Evolutionary conservation across 306 rosid species (phyloP).

Genomic region (Quillaja saponaria): DNA sequence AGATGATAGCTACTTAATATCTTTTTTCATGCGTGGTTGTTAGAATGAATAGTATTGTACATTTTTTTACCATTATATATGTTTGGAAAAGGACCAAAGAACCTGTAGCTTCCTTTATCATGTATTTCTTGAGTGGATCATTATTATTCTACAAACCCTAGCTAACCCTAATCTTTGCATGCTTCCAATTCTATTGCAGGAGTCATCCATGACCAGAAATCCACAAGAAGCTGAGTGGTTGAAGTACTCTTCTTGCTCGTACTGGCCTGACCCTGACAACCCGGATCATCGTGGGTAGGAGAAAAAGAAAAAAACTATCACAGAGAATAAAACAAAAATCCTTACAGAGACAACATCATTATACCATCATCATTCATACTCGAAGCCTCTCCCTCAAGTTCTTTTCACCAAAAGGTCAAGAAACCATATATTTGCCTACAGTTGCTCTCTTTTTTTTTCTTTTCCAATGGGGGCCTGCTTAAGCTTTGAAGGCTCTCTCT

Average conservation of each 20-base stretch:
- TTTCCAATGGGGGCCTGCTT: constrained; percentile 36
- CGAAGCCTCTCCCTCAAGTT: constrained; percentile 54
- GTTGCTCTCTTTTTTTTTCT: constrained; percentile 40
- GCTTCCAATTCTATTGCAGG: constrained; percentile 46
- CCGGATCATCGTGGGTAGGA: constrained; percentile 74
- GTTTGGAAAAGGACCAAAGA: constrained; percentile 9
- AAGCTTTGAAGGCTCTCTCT: constrained; percentile 34
- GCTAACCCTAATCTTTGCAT: constrained; percentile 34
- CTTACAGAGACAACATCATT: constrained; percentile 45
- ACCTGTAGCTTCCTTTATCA: constrained; percentile 12
- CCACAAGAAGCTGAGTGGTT: constrained; percentile 91
- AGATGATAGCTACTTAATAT: constrained; percentile 17
- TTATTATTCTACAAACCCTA: constrained; percentile 28
- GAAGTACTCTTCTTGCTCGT: constrained; percentile 70
- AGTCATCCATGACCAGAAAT: constrained; percentile 65
- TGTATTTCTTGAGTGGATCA: background rate
- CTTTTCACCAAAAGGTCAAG: constrained; percentile 46
- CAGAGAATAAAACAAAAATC: constrained; percentile 27
- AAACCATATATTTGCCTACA: constrained; percentile 33
- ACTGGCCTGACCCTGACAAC: constrained; percentile 92
- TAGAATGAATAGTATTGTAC: constrained; percentile 16
- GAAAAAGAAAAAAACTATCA: constrained; percentile 17
- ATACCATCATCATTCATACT: constrained; percentile 45
- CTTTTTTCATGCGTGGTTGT: constrained; percentile 18
- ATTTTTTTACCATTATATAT: constrained; percentile 10